Evolutionary conservation across 2,329 filamentous ascomycete genomes (phyloP), one percentile per base, ranked within the genome.

Genomic region (Cytospora leucostoma): DNA sequence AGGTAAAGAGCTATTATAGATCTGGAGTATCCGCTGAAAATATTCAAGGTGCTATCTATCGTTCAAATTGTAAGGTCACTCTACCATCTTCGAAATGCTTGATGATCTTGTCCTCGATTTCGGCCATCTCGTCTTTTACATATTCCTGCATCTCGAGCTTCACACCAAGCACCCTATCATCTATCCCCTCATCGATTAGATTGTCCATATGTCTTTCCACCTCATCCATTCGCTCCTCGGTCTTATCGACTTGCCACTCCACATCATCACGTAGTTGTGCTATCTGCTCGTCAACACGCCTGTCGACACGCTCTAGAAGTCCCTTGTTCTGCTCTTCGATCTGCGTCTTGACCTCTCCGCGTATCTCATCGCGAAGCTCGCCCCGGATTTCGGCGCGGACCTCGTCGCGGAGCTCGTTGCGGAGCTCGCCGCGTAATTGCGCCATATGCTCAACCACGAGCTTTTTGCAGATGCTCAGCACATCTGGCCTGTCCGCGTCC

Each of bases 111-210:
- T 60, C 58, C 27, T 60, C 58, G 4, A 60, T 49, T 7, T 38
- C 35, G 13, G 27, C 49, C 50, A 60, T 53, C 37, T 60, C 58
- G 10, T 44, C 35, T 10, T 60, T 60, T 27, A 60, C 50, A 19
- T 12, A 60, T n/a, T 54, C 58, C 37, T 54, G 49, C 58, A 60
- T 60, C 33, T 60, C 58, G 34, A 60, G 34, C 37, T 60, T 60
- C 21, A 60, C 53, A 15, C 58, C 58, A 4, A 51, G 49, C 5
- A 47, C 50, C 27, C 50, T 50, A n/a, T 60, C 58, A 15, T 60
- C 58, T 2, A 60, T 40, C 11, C 40, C 58, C 11, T 60, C 58
- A 32, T 60, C 58, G 8, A 47, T 47, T 0, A 54, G 35, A 21
- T 54, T 50, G 34, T 53, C 19, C 44, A 21, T 34, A 60, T 53